Evolutionary conservation across 768 basidiomycete genomes (phyloP).

Genomic region (Lentinula sp.): DNA sequence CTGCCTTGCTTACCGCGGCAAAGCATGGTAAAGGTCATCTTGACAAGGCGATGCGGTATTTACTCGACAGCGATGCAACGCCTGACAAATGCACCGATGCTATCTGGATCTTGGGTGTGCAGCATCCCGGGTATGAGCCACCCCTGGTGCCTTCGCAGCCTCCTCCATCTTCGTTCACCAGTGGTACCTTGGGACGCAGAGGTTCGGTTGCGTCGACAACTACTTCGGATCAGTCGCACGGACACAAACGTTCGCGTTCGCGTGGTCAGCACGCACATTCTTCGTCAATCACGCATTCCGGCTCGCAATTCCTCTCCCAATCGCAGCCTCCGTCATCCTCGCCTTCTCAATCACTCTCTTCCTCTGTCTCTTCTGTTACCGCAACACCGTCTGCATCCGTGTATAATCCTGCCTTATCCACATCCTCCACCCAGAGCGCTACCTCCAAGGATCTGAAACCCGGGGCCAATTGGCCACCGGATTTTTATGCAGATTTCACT

Average conservation of each 20-base stretch:
- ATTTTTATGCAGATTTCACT: conserved; percentile 86
- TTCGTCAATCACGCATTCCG: conserved; percentile 34
- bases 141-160: conserved; percentile 15
- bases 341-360: not conserved
- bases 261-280: conserved; percentile 24
- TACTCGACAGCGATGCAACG: conserved; percentile 85
- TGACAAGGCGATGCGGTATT: conserved; percentile 81
- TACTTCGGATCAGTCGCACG: conserved; percentile 21
- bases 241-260: conserved; percentile 2
- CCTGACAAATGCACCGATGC: conserved; percentile 78
- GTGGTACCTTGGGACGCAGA: conserved; percentile 21
- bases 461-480: conserved; percentile 62
- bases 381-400: conserved; percentile 15
- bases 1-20: conserved; percentile 58
- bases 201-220: conserved; percentile 36
- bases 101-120: conserved; percentile 87
- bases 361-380: conserved; percentile 25
- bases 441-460: conserved; percentile 15
- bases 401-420: conserved; percentile 9
- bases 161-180: conserved; percentile 10
- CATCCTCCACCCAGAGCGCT: not conserved
- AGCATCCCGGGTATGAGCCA: conserved; percentile 70
- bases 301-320: conserved; percentile 6
- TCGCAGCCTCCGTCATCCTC: conserved; percentile 19
- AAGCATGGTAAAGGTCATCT: conserved; percentile 71